Evolutionary conservation across 371 early-diverging fungal genomes (phyloP).

Genomic region (Catenaria anguillulae): DNA sequence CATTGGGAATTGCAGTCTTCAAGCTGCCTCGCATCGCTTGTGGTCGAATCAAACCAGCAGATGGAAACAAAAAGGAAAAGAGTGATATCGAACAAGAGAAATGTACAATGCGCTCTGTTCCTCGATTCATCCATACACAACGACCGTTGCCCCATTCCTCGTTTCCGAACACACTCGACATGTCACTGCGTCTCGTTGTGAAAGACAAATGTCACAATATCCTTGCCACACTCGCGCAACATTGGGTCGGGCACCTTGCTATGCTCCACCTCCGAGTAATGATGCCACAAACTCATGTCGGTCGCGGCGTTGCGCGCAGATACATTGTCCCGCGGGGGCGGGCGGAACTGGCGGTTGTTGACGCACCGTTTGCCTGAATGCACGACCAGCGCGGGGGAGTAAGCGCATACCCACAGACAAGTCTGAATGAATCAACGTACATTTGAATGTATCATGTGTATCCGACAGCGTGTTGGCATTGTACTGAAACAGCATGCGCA

Average conservation of each 20-base stretch:
- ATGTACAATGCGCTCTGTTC: no score
- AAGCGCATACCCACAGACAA: background rate
- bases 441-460: slow-evolving; percentile 92
- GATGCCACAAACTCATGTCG: slow-evolving; percentile 64
- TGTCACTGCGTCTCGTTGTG: no score
- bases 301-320: slow-evolving; percentile 11
- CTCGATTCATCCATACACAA: no score
- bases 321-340: slow-evolving; percentile 1
- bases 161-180: no score
- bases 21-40: no score
- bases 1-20: no score
- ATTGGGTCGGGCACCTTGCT: slow-evolving; percentile 53
- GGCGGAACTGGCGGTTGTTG: slow-evolving; percentile 4
- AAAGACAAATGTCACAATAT: slow-evolving; percentile 69
- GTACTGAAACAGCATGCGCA: slow-evolving; percentile 71
- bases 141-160: no score
- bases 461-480: slow-evolving; percentile 66
- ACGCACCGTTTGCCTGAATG: slow-evolving; percentile 1
- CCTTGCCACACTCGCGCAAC: slow-evolving; percentile 46
- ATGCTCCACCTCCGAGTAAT: slow-evolving; percentile 51
- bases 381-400: background rate
- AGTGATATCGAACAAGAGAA: no score
- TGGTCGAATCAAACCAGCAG: no score
- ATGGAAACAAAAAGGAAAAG: no score
- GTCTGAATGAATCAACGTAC: slow-evolving; percentile 22